Evolutionary conservation across 768 basidiomycete genomes (phyloP).

Genomic region (Auriscalpium orientale): DNA sequence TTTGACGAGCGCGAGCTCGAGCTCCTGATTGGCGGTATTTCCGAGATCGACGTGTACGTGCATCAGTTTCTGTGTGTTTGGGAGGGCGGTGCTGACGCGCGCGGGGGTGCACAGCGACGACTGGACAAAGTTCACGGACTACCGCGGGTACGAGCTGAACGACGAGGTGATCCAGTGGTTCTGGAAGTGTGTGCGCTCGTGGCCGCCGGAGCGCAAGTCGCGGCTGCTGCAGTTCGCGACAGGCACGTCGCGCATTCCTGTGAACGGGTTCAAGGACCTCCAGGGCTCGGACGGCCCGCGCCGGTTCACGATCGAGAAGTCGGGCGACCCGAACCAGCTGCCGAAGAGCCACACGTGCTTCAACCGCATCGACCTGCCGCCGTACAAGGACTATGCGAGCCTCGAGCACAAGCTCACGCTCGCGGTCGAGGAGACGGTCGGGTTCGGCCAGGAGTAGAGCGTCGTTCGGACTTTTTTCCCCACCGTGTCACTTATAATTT

Average conservation of each 20-base stretch:
- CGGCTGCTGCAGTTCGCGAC: conserved; percentile 95
- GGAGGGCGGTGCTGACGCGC: not conserved
- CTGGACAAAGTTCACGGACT: conserved; percentile 99
- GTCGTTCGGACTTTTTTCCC: not conserved
- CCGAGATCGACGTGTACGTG: conserved; percentile 96
- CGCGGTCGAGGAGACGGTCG: conserved; percentile 92
- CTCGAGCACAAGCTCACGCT: conserved; percentile 93
- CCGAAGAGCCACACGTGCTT: conserved; percentile 98
- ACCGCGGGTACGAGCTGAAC: conserved; percentile 91
- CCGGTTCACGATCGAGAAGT: conserved; percentile 97
- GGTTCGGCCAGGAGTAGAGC: conserved; percentile 85
- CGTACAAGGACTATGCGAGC: conserved; percentile 92
- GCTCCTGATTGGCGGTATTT: conserved; percentile 97
- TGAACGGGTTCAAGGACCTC: conserved; percentile 97
- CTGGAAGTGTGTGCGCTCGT: conserved; percentile 97
- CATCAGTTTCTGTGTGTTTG: not conserved
- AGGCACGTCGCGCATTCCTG: conserved; percentile 93
- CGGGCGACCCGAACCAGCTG: conserved; percentile 91
- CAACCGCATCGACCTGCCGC: conserved; percentile 94
- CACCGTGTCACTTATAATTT: no score
- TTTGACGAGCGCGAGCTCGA: conserved; percentile 98
- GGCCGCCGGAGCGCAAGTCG: conserved; percentile 98
- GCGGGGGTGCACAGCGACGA: conserved; percentile 55
- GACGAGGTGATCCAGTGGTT: conserved; percentile 99
- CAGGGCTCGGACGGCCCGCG: conserved; percentile 97